These are phyloP conservation scores for Dioscorea cayenensis DNA, from an alignment of 116 monocot species.

Conservation along the genomic window DNA sequence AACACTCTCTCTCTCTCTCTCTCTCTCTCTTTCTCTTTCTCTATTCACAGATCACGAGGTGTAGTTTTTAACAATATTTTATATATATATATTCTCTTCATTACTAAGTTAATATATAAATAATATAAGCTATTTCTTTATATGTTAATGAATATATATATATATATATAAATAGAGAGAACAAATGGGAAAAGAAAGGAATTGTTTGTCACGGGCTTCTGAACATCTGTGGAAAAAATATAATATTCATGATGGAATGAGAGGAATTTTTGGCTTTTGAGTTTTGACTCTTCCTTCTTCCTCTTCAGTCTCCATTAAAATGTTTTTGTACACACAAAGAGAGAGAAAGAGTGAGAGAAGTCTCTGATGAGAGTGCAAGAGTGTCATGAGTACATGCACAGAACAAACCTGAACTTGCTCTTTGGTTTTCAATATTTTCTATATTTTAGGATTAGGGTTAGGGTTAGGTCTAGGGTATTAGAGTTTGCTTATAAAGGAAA, in stretches of 20 bases:
- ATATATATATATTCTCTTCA: no score
- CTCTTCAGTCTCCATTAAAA: no score
- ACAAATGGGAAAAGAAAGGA: neutral
- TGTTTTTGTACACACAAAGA: neutral
- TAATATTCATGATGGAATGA: neutral
- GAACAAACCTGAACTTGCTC: no score
- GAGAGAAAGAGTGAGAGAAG: conserved; percentile 2
- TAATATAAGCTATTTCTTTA: no score
- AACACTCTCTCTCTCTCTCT: conserved; percentile 12
- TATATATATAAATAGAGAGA: no score
- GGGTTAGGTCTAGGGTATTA: no score
- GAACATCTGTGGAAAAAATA: neutral
- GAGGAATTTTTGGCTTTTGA: neutral
- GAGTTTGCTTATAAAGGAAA: no score
- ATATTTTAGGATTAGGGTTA: no score
- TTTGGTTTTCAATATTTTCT: no score
- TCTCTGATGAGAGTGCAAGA: neutral
- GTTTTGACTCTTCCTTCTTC: conserved; percentile 1
- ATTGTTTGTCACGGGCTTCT: conserved; percentile 18
- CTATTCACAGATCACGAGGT: conserved; percentile 15
- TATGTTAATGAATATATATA: no score
- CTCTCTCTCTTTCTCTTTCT: no score
- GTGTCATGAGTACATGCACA: conserved; percentile 12
- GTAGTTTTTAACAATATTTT: neutral
- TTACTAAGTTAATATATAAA: no score